phyloP scores from a whole-genome alignment of 345 rosid genomes.

The Fremontodendron californicum region DNA sequence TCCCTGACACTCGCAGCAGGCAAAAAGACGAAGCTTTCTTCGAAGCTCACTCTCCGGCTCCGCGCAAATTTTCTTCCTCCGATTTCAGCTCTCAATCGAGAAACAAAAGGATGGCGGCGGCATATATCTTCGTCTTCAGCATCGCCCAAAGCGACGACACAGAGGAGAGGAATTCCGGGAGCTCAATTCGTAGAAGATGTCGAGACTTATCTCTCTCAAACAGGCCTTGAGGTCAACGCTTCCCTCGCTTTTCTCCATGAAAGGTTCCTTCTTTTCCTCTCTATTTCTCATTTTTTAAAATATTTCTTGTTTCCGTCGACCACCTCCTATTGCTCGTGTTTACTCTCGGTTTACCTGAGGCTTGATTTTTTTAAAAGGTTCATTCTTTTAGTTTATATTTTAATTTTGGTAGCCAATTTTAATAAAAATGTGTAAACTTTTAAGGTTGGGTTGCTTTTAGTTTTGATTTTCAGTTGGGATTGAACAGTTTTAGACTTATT shows the following conservation, averaged over 20 bases:
- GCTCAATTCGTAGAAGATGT: no score
- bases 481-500: not conserved
- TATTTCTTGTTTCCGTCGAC: not conserved
- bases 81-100: not conserved
- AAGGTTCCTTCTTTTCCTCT: constrained; percentile 39
- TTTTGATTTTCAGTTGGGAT: not conserved
- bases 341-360: not conserved
- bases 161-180: no score
- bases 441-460: not conserved
- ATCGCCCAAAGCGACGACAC: constrained; percentile 31
- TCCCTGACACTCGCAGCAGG: not conserved
- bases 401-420: not conserved
- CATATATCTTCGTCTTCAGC: constrained; percentile 29
- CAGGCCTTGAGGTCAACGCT: constrained; percentile 87
- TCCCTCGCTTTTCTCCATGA: constrained; percentile 87
- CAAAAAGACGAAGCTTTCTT: not conserved
- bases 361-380: not conserved
- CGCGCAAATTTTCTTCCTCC: not conserved
- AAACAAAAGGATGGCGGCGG: constrained; percentile 19
- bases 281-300: not conserved
- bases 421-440: not conserved
- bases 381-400: not conserved
- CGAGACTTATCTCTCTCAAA: no score
- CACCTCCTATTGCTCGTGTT: not conserved
- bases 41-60: not conserved